Base-by-base conservation (phyloP, 148 eudicot genomes). In the Cornus suecica region DNA sequence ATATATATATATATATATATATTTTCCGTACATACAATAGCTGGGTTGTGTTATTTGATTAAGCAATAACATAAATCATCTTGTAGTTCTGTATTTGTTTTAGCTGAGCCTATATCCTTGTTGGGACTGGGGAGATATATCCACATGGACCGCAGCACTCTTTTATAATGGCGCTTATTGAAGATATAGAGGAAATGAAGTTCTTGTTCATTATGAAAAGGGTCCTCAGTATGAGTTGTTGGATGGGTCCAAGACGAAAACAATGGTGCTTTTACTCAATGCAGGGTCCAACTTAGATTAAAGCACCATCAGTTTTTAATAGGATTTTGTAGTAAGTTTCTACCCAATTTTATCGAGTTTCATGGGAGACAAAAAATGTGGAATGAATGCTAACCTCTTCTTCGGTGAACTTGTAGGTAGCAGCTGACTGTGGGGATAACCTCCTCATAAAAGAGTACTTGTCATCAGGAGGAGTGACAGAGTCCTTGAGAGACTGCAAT, bases 401-500 rank as follows among this genome's bases (percentile, higher is more conserved):
- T 45, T 87, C 77, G 48, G 81, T 86, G 41, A 95, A 95, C 76
- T 86, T 95, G 83, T 88, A 95, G 70, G 81, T 68, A 72, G 89
- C 87, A 67, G 97, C 97, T 63, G 94, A 89, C 75, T 95, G 83
- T 25, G 99, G 91, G 76, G 97, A 91, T 28, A 92, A 76, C 84
- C 93, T 88, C 74, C 87, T 90, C 66, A 85, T 74, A 76, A 89
- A 86, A 66, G 91, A 87, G 80, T 91, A 95, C 79, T 95, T 95
- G 58, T 92, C 94, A 65, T 95, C 99, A 68, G 89, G 91, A 76
- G 84, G 87, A 10, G 92, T 84, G 62, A 83, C 70, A 10, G 97
- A 91, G 70, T 87, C 97, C 83, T 92, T 88, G 30, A 95, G 97
- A 58, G 97, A 85, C 81, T 91, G 91, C 86, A 95, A 85, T 71